Base-by-base conservation (phyloP, 495 filamentous ascomycete genomes). In the Parachaetomium inaequale region DNA sequence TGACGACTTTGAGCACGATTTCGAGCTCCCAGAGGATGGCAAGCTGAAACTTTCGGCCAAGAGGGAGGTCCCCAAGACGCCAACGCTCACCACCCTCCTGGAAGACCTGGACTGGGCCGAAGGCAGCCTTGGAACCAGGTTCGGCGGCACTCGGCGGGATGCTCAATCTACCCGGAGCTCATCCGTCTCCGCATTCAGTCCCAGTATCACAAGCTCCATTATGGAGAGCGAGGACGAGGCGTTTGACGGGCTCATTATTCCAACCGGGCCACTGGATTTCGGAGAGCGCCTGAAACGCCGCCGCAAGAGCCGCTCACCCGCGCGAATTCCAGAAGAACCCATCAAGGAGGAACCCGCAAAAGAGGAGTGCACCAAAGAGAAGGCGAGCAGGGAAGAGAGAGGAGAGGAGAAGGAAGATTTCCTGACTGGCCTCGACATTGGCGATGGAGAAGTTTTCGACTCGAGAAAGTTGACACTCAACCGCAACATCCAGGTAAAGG, bases 151-250 rank as follows among this genome's bases (percentile, higher is more conserved):
- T 21, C 81, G 85, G 43, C 85, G 89, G 63, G 89, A 93, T 70
- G 83, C 81, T 14, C 83, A 85, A 31, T 94, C 90, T 28, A 83
- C 86, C 68, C 85, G 90, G 61, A 91, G 90, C 75, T 96, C 91
- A 2, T 90, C 92, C 14, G 87, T 89, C 29, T 96, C 92, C 26
- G 88, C 89, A 26, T 84, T 96, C 73, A 96, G 93, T 66, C 91
- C 94, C 12, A 96, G 92, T 68, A 83, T 93, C 49, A 88, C 91
- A 55, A 96, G 92, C 74, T 94, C 89, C 60, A 80, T 95, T 62
- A 96, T 92, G 6, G 94, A 96, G 74, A 97, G 93, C 70, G 94
- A 97, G 68, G 93, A 96, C 68, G 94, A 97, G 64, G 85, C 88
- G 7, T 81, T 97, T 46, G 87, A 93, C 62, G 93, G 93, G 26